Conservation (phyloP, 2,329 filamentous ascomycete species). For the Diaporthe citri region DNA sequence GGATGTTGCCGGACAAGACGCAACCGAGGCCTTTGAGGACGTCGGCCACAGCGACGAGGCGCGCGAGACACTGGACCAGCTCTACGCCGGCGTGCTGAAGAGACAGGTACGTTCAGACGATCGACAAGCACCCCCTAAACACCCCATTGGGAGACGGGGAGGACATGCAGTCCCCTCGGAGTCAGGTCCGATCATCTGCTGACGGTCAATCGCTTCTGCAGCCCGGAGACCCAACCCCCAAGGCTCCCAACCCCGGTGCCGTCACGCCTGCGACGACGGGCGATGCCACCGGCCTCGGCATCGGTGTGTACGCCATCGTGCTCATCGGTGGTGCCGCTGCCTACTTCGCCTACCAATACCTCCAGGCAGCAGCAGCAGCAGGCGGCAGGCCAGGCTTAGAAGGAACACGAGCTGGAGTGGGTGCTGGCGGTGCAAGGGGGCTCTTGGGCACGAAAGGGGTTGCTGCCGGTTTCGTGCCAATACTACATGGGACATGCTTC, state of each 20-base stretch:
- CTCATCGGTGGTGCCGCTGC: constrained; percentile 81
- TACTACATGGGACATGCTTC: neutral
- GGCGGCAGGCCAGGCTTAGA: constrained; percentile 27
- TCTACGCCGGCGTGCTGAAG: constrained; percentile 84
- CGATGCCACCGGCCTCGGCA: constrained; percentile 71
- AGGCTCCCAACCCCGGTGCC: constrained; percentile 64
- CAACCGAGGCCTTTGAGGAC: constrained; percentile 98
- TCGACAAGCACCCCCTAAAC: neutral
- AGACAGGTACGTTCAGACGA: constrained; percentile 72
- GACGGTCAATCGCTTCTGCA: constrained; percentile 49
- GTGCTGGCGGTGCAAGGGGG: neutral
- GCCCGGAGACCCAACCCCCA: constrained; percentile 84
- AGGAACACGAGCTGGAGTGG: neutral
- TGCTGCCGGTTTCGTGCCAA: constrained; percentile 1
- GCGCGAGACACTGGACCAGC: constrained; percentile 87
- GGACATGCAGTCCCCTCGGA: neutral
- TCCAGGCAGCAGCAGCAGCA: constrained; percentile 69
- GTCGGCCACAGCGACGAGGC: constrained; percentile 99
- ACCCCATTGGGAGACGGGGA: neutral
- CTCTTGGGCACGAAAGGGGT: neutral
- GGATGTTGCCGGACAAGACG: constrained; percentile 95
- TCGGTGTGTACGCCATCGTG: constrained; percentile 85
- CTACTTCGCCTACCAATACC: constrained; percentile 88
- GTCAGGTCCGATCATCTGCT: constrained; percentile 1
- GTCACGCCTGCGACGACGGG: constrained; percentile 62